phyloP scores from a whole-genome alignment of 202 grass and related monocot species.

The Panicum virgatum region DNA sequence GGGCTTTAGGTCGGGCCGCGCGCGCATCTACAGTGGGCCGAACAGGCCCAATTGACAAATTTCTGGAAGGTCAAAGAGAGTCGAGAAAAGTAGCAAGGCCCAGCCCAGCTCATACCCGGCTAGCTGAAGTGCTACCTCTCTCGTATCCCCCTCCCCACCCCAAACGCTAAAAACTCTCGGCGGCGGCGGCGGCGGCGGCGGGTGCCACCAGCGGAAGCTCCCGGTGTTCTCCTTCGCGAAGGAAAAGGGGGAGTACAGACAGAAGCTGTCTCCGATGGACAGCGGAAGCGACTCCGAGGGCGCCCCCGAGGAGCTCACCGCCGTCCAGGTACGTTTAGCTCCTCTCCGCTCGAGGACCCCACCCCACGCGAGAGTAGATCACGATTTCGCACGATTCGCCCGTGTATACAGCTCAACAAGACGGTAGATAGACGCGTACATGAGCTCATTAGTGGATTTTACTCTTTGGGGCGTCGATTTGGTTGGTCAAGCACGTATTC shows the following conservation, averaged over 20 bases:
- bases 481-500: not conserved
- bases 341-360: not conserved
- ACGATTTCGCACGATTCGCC: not conserved
- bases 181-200: constrained; percentile 6
- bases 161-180: not conserved
- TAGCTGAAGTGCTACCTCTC: not conserved
- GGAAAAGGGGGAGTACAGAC: not conserved
- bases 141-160: not conserved
- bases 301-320: constrained; percentile 74
- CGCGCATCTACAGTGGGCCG: not conserved
- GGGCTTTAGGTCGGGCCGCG: too few species aligned
- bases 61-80: not conserved
- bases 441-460: not conserved
- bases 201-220: not conserved
- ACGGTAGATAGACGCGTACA: not conserved
- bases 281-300: constrained; percentile 65
- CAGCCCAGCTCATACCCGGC: not conserved
- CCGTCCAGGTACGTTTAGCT: constrained; percentile 46
- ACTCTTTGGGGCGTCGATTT: not conserved
- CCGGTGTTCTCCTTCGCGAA: not conserved
- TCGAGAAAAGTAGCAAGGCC: not conserved
- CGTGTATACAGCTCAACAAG: not conserved
- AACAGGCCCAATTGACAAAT: not conserved
- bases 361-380: not conserved
- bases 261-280: constrained; percentile 36